phyloP scores from a whole-genome alignment of 768 basidiomycete genomes.

The Pleurotus giganteus region DNA sequence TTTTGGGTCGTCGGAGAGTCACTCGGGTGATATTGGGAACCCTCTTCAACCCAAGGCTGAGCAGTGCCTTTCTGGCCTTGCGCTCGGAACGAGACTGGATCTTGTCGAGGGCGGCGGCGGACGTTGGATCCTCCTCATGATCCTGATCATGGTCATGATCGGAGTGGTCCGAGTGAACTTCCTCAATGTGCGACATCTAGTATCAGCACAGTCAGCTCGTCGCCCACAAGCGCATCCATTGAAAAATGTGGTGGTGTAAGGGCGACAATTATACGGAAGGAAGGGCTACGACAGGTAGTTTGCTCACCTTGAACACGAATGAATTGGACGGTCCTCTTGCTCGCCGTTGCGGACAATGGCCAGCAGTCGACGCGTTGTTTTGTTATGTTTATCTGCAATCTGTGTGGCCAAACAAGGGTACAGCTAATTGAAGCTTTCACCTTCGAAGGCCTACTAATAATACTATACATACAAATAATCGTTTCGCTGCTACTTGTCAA shows the following conservation, averaged over 20 bases:
- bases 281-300: neutral
- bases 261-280: neutral
- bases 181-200: constrained; percentile 84
- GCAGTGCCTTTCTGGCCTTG: constrained; percentile 92
- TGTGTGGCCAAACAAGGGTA: no score
- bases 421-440: no score
- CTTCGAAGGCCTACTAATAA: no score
- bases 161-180: constrained; percentile 78
- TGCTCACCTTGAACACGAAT: constrained; percentile 29
- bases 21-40: constrained; percentile 93
- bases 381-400: constrained; percentile 23
- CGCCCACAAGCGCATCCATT: neutral
- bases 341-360: constrained; percentile 35
- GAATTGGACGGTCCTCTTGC: constrained; percentile 27
- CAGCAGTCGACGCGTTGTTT: constrained; percentile 26
- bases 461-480: no score
- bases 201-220: neutral
- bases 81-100: constrained; percentile 93
- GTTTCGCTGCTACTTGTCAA: no score
- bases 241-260: neutral
- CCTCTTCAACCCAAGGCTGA: constrained; percentile 88
- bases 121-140: constrained; percentile 78
- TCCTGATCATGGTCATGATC: constrained; percentile 59
- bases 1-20: constrained; percentile 92
- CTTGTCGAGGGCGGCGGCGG: constrained; percentile 83